A percentile compares a stretch with the other conserved stretches of the same genome.
Evolutionary conservation across 2,329 filamentous ascomycete genomes (phyloP).

Genomic region (Hymenoscyphus occultus): DNA sequence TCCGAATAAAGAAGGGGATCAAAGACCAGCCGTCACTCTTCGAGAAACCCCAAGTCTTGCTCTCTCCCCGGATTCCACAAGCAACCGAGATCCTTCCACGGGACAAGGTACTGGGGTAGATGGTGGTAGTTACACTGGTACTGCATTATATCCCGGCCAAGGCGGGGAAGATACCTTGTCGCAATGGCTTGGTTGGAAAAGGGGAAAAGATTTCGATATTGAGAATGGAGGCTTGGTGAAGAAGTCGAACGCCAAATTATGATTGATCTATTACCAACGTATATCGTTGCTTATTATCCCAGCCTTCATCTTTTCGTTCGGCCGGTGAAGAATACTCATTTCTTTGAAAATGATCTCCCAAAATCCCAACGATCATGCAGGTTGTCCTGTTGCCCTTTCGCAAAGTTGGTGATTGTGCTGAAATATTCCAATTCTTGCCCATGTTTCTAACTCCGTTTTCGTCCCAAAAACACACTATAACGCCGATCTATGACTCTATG

Average conservation of each 20-base stretch:
- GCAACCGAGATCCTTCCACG: constrained; percentile 37
- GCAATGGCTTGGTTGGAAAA: constrained; percentile 75
- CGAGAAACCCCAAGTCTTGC: constrained; percentile 66
- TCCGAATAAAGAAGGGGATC: constrained; percentile 58
- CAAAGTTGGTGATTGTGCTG: constrained; percentile 8
- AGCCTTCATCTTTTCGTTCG: not conserved
- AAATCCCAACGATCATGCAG: not conserved
- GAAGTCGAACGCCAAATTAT: constrained; percentile 45
- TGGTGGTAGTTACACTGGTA: constrained; percentile 65
- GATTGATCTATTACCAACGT: constrained; percentile 25
- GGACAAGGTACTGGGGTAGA: constrained; percentile 62
- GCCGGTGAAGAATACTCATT: constrained; percentile 3
- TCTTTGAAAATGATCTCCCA: constrained; percentile 2
- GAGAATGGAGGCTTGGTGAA: constrained; percentile 59
- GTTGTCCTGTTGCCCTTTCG: constrained; percentile 6
- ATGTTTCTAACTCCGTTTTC: not conserved
- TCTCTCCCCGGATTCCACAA: constrained; percentile 47
- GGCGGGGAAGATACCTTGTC: constrained; percentile 69
- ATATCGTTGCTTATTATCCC: constrained; percentile 9
- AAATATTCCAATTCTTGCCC: not conserved
- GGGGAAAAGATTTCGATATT: constrained; percentile 68
- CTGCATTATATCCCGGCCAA: constrained; percentile 59
- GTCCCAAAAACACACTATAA: constrained; percentile 3
- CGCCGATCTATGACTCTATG: not conserved
- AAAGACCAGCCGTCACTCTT: constrained; percentile 68